Evolutionary conservation across 345 rosid species (phyloP), one percentile per base, ranked within the genome.

Genomic region (Jatropha curcas): DNA sequence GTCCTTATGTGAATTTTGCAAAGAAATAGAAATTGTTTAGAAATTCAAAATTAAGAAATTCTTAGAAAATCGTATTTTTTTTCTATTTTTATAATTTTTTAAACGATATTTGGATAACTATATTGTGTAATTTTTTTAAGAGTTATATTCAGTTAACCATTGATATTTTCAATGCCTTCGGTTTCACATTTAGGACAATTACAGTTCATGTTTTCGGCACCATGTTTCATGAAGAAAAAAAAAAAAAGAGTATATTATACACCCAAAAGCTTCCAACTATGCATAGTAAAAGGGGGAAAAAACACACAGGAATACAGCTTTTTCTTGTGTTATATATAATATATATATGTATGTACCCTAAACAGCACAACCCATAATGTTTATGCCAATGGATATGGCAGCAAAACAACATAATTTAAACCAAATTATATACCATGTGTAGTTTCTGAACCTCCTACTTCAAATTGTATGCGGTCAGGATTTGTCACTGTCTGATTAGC

Each of bases 371-470:
- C 46, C 55, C 27, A 7, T 4, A 24, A 43, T 12, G 50, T 68
- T 11, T 20, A 10, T 30, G 67, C 51, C 28, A 4, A 13, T 2
- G 28, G 16, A 24, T 24, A 5, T 24, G 4, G 25, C 58, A 33
- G 7, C 45, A 46, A 52, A 65, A 31, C 48, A 67, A n/a, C 34
- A 43, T 1, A 28, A 53, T 19, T 22, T 2, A 10, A 0, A 14
- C 11, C 45, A 27, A 27, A 39, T 65, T 27, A 68, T 66, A 48
- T 65, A 64, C 37, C 60, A 13, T 7, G 73, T 11, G 28, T 27
- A 5, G 60, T 53, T 78, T 80, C 81, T 65, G 60, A 31, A 24
- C 24, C 66, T 45, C 75, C 59, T 12, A n/a, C 24, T 80, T 78
- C 80, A 34, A 60, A 60, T 70, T 51, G 75, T 39, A n/a, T 62